phyloP scores from a whole-genome alignment of 140 eudicot species.

The Stevia rebaudiana region DNA sequence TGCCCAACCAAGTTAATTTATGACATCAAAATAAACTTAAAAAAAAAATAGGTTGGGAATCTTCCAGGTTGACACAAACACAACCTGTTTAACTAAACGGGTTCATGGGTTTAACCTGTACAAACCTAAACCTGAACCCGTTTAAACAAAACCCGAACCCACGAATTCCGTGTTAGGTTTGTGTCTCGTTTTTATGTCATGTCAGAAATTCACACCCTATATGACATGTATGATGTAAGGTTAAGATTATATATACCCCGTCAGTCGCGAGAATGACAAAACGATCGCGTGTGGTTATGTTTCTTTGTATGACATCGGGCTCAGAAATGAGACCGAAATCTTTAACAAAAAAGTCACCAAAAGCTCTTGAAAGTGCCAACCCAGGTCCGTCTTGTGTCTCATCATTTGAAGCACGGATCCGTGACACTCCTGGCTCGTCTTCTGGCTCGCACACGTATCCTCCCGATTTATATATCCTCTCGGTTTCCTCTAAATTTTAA shows the following conservation, averaged over 20 bases:
- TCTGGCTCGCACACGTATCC: slow-evolving; percentile 55
- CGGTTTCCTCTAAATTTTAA: slow-evolving; percentile 54
- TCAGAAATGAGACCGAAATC: slow-evolving; percentile 85
- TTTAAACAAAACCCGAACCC: no score
- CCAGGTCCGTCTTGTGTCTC: slow-evolving; percentile 70
- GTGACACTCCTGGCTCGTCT: slow-evolving; percentile 79
- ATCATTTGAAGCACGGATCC: slow-evolving; percentile 71
- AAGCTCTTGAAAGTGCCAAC: slow-evolving; percentile 82
- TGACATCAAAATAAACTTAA: no score
- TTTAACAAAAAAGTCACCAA: slow-evolving; percentile 82
- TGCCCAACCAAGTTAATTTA: no score
- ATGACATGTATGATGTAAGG: slow-evolving; percentile 7
- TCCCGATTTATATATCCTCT: slow-evolving; percentile 59
- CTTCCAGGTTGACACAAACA: no score
- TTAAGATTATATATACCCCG: slow-evolving; percentile 52
- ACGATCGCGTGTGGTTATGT: slow-evolving; percentile 54
- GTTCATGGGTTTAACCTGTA: no score
- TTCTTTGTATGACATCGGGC: slow-evolving; percentile 69
- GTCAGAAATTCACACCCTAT: no score
- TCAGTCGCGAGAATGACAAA: slow-evolving; percentile 80
- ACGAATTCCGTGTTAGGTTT: no score
- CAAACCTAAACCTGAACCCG: no score
- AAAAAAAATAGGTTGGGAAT: no score
- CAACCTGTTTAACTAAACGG: no score
- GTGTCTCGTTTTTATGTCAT: no score